A percentile compares a stretch with the other conserved stretches of the same genome.
phyloP scores from a whole-genome alignment of 768 basidiomycete genomes.

The Kwoniella bestiolae region DNA sequence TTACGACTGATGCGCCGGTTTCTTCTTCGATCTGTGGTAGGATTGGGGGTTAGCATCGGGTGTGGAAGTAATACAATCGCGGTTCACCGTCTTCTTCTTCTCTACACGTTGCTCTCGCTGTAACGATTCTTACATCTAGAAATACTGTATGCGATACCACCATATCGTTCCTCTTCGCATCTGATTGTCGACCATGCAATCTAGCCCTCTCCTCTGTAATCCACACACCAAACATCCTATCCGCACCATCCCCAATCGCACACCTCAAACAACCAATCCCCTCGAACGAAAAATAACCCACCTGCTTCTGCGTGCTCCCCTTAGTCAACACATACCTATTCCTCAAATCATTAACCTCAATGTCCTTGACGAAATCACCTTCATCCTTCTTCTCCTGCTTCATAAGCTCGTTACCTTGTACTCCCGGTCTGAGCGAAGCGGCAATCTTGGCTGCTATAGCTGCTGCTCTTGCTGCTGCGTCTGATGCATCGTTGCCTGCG shows the following conservation, averaged over 20 bases:
- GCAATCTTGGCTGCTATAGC: slow-evolving; percentile 96
- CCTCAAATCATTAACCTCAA: slow-evolving; percentile 94
- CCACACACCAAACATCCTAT: no score
- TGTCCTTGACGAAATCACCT: slow-evolving; percentile 82
- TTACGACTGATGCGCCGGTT: slow-evolving; percentile 88
- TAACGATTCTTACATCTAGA: no score
- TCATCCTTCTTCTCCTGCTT: slow-evolving; percentile 67
- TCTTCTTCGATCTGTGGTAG: slow-evolving; percentile 77
- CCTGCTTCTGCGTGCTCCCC: slow-evolving; percentile 88
- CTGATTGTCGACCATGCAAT: no score
- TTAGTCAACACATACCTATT: slow-evolving; percentile 95
- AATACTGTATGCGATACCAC: no score
- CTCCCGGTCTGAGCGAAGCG: slow-evolving; percentile 57
- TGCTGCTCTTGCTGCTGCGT: slow-evolving; percentile 68
- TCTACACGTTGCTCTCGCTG: no score
- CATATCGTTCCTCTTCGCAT: no score
- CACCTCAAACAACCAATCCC: no score
- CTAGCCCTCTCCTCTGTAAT: no score
- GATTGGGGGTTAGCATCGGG: neutral
- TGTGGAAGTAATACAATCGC: neutral
- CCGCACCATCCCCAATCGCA: no score
- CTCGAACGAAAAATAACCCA: slow-evolving; percentile 57
- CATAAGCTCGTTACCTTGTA: slow-evolving; percentile 58
- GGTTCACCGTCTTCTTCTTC: no score
- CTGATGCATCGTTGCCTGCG: slow-evolving; percentile 52